Percentiles rank a stretch among this genome's conserved stretches.
phyloP scores from a whole-genome alignment of 2,329 filamentous ascomycete species.

The Hyphodiscus sp. region DNA sequence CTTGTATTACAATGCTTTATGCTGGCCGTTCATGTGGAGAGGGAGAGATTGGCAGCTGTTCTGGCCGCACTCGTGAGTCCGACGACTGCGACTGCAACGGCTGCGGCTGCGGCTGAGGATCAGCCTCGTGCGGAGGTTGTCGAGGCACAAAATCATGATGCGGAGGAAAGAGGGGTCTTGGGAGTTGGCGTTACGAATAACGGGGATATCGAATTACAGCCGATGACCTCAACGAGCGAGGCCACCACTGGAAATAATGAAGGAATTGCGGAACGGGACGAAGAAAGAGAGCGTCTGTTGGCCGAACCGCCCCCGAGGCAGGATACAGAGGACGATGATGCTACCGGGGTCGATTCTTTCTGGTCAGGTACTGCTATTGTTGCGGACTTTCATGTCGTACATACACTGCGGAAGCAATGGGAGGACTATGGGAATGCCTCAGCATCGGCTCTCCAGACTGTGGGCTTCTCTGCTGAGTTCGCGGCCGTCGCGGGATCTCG shows the following conservation, averaged over 20 bases:
- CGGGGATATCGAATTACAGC: slow-evolving; percentile 27
- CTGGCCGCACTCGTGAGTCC: slow-evolving; percentile 14
- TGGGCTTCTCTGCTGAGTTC: slow-evolving; percentile 25
- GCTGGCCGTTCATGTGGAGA: slow-evolving; percentile 55
- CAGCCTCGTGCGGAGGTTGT: slow-evolving; percentile 12
- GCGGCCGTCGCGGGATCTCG: slow-evolving; percentile 20
- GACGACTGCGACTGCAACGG: slow-evolving; percentile 2
- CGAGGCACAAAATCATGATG: slow-evolving; percentile 25
- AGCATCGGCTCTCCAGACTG: slow-evolving; percentile 25
- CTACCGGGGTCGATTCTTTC: slow-evolving; percentile 25
- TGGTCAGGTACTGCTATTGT: slow-evolving; percentile 28
- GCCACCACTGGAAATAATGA: not conserved
- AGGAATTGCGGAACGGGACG: not conserved
- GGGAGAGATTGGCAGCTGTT: slow-evolving; percentile 44
- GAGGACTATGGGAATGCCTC: slow-evolving; percentile 24
- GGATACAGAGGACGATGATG: slow-evolving; percentile 19
- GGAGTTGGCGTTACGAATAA: slow-evolving; percentile 16
- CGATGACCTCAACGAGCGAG: slow-evolving; percentile 8
- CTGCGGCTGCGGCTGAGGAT: not conserved
- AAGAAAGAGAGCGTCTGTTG: slow-evolving; percentile 15
- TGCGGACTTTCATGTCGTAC: slow-evolving; percentile 28
- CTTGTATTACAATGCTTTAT: slow-evolving; percentile 55
- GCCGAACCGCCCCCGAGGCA: slow-evolving; percentile 16
- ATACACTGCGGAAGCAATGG: slow-evolving; percentile 27
- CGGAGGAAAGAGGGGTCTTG: slow-evolving; percentile 28